Evolutionary conservation across 768 basidiomycete genomes (phyloP), one percentile per base, ranked within the genome.

Genomic region (Phanerochaete carnosa): DNA sequence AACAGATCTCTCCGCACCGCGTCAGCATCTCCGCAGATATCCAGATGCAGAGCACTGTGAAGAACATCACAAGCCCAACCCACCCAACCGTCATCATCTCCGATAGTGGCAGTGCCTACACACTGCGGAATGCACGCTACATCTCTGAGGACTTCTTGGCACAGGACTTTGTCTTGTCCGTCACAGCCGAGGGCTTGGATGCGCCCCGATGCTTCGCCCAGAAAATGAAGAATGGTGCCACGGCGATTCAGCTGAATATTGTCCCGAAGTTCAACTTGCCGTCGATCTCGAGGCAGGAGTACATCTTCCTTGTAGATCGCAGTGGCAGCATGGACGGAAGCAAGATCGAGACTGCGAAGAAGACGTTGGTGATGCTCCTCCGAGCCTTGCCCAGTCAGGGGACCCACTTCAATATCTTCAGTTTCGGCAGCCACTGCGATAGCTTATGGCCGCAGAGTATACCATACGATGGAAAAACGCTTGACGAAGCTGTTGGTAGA

Each of bases 241-340:
- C 84, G 1, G 83, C 83, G 0, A 69, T 86, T 72, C 83, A 82
- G 39, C 67, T 86, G 35, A 81, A 79, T 0, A 66, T 87, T n/a
- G 77, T 87, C 3, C 84, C 86, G 1, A 80, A 77, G 45, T 80
- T 82, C 60, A 66, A 73, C 22, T 65, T 84, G 2, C 76, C 78
- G 1, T 74, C 74, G 1, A 65, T 83, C 0, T 59, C 60, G 15
- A 66, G 72, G 0, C 84, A 85, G 55, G 86, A 88, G 60, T 88
- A 82, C 57, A 71, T 88, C 0, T 88, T 88, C 62, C 59, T 88
- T 7, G 72, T 88, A 12, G 86, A 88, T 62, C 73, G 84, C 47
- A 84, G 81, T 22, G 79, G 81, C 0, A 85, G 82, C 53, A 88
- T 88, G 87, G 0, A 0, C 0, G 43, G 50, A 19, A 13, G 26